Percentiles rank a stretch among this genome's conserved stretches.
Conservation (phyloP, 257 asterid species). For the Scutellaria galericulata region DNA sequence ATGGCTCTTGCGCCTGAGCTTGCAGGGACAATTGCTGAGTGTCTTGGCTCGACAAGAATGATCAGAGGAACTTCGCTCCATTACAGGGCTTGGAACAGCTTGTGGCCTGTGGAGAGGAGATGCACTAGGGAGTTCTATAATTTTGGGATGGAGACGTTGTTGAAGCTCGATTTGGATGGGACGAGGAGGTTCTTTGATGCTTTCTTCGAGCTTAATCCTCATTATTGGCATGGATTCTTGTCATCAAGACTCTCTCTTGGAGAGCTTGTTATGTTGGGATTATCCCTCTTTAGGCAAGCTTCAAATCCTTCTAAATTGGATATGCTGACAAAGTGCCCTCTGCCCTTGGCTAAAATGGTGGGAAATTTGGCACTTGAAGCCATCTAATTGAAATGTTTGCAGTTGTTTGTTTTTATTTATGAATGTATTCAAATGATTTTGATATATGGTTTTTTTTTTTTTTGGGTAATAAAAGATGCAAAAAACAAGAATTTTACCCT, state of each 20-base stretch:
- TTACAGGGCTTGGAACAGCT: conserved; percentile 64
- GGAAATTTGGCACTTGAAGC: conserved; percentile 73
- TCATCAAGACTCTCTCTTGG: conserved; percentile 69
- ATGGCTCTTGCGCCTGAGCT: conserved; percentile 64
- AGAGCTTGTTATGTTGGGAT: conserved; percentile 66
- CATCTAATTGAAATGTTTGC: conserved; percentile 42
- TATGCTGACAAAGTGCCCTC: conserved; percentile 73
- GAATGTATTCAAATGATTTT: conserved; percentile 3
- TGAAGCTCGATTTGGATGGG: conserved; percentile 77
- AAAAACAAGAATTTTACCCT: neutral
- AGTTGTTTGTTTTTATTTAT: neutral
- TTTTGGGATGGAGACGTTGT: conserved; percentile 88
- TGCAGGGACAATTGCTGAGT: conserved; percentile 63
- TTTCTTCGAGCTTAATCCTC: conserved; percentile 80
- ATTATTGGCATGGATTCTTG: conserved; percentile 77
- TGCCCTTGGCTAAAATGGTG: conserved; percentile 67
- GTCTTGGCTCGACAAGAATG: conserved; percentile 90
- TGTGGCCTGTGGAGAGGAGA: conserved; percentile 83
- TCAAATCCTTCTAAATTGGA: conserved; percentile 68
- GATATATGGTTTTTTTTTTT: neutral
- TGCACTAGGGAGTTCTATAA: conserved; percentile 62
- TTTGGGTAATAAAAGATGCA: neutral
- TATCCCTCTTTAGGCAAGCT: conserved; percentile 65
- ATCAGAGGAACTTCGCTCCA: conserved; percentile 63
- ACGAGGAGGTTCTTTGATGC: conserved; percentile 78